Percentiles rank a stretch among this genome's conserved stretches.
These are phyloP conservation scores for Colletotrichum gloeosporioides DNA, from an alignment of 2,329 filamentous ascomycete species.

Conservation along the genomic window DNA sequence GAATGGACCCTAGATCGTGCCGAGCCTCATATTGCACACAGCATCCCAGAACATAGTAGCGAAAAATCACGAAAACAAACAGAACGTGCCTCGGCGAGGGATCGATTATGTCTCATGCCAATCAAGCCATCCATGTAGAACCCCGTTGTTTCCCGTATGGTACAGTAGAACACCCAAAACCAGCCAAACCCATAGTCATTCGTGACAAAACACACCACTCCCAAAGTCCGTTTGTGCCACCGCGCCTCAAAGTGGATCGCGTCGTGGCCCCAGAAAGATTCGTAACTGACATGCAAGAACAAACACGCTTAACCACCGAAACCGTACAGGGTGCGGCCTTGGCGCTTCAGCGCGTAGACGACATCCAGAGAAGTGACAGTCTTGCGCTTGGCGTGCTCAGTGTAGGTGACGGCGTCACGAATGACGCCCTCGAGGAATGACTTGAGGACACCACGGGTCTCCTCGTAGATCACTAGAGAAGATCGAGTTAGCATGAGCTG, in stretches of 20 bases:
- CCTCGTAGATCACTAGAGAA: constrained; percentile 73
- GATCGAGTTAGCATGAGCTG: constrained; percentile 18
- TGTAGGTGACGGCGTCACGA: constrained; percentile 79
- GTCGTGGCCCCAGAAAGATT: constrained; percentile 32
- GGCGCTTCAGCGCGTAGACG: constrained; percentile 72
- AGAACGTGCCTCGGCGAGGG: constrained; percentile 22
- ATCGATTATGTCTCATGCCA: constrained; percentile 21
- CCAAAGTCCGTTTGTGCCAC: constrained; percentile 22
- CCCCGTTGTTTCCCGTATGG: constrained; percentile 45
- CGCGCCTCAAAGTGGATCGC: constrained; percentile 13
- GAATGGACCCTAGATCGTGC: not conserved
- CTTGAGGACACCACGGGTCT: constrained; percentile 79
- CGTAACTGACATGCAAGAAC: constrained; percentile 39
- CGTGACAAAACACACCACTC: constrained; percentile 42
- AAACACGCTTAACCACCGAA: constrained; percentile 76
- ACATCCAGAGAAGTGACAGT: constrained; percentile 75
- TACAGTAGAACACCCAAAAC: constrained; percentile 49
- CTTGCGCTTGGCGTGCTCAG: constrained; percentile 83
- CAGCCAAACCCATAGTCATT: constrained; percentile 47
- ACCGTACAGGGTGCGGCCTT: constrained; percentile 82
- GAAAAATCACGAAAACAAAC: not conserved
- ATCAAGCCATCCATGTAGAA: constrained; percentile 32
- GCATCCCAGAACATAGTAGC: not conserved
- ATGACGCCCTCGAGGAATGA: constrained; percentile 80
- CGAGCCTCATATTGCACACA: not conserved